Percentiles rank a stretch among this genome's conserved stretches.
Conservation (phyloP, 129 eudicot species). For the Logfia minima region DNA sequence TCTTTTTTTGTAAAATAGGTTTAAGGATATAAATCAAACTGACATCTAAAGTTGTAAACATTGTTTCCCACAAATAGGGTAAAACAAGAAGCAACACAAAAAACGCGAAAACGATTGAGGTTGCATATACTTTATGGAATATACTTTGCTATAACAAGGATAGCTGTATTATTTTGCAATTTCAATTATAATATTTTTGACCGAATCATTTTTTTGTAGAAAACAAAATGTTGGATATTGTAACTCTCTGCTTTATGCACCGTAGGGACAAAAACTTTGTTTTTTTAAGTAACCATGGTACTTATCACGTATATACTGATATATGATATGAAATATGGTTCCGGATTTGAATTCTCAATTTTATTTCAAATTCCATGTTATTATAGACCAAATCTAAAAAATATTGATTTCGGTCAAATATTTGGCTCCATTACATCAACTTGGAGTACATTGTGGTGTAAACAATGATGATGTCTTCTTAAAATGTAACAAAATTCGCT, state of each 20-base stretch:
- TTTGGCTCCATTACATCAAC: too few species aligned
- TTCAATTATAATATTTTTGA: not conserved
- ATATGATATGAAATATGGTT: slow-evolving; percentile 46
- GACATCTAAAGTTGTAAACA: not conserved
- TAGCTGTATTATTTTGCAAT: not conserved
- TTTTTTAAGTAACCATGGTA: slow-evolving; percentile 22
- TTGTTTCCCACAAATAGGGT: not conserved
- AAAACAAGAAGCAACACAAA: slow-evolving; percentile 1
- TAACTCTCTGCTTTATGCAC: not conserved
- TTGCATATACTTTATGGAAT: slow-evolving; percentile 7
- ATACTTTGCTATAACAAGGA: not conserved
- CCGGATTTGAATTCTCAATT: too few species aligned
- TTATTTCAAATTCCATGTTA: too few species aligned
- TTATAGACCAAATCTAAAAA: too few species aligned
- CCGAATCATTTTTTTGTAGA: not conserved
- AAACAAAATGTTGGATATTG: not conserved
- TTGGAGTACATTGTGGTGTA: too few species aligned
- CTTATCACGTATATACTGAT: slow-evolving; percentile 54
- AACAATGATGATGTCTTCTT: too few species aligned
- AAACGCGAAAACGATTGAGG: slow-evolving; percentile 5
- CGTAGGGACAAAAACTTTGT: too few species aligned
- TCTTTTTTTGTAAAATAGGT: not conserved
- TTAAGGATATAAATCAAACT: not conserved
- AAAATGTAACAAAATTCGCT: too few species aligned
- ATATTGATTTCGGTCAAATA: too few species aligned